Base-by-base conservation (phyloP, 306 rosid genomes). In the Biancaea sappan region DNA sequence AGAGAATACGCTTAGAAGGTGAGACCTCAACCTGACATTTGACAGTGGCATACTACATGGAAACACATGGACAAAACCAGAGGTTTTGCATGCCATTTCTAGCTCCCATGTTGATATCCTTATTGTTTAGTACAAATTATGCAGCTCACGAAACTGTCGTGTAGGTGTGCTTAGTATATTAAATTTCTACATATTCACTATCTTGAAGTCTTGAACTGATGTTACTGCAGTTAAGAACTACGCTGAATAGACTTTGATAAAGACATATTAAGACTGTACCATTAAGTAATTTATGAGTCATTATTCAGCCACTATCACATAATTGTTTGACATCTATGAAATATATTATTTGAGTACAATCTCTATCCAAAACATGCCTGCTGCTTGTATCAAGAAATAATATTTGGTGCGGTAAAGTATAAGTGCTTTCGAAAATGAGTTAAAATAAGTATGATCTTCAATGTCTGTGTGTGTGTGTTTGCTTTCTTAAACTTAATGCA, bases 1-100 rank as follows among this genome's bases (percentile, higher is more conserved):
- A 94, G 82, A 90, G 91, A 84, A 83, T 90, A 75, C 88, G 95
- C 62, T 78, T 88, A 85, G 92, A 87, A 80, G 84, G 87, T 74
- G 88, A 77, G 51, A 84, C 92, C 73, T 82, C 85, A 46, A 74
- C 77, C 58, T 88, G 89, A 93, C 54, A 74, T 68, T 81, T 66
- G 69, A 78, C 81, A 71, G 37, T 59, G 80, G 67, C 90, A 74
- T 77, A 53, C 57, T 82, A 67, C 91, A 79, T 80, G 89, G 88
- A 77, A 72, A 57, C 84, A 70, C 83, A 65, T 73, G 51, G 73
- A 53, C 81, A 84, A 70, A 80, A 81, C 85, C 88, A 82, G 86
- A 76, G 82, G 65, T 44, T 75, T 81, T 82, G 84, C 82, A 60
- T 32, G 62, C 65, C 56, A 78, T 65, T 66, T 80, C 66, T 73